phyloP scores from a whole-genome alignment of 352 stramenopile genomes.

The Blastocystis sp. region DNA sequence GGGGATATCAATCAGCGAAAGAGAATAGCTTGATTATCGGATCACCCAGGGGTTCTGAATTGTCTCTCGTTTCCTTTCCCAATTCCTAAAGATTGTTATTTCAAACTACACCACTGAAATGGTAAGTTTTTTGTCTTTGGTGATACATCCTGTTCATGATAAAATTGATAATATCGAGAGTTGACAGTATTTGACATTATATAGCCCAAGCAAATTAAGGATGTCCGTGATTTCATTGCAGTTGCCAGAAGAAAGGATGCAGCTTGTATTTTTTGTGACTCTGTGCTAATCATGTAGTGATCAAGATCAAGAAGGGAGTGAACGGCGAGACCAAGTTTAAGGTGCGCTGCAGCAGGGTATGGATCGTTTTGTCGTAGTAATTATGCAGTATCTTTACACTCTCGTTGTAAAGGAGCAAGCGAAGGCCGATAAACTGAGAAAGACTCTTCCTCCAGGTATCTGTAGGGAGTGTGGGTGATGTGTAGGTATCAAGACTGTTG shows the following conservation, averaged over 20 bases:
- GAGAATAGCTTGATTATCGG: not conserved
- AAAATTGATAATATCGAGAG: not conserved
- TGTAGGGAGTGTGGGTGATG: not conserved
- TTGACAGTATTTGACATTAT: not conserved
- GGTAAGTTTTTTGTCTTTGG: not conserved
- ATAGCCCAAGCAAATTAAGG: slow-evolving; percentile 59
- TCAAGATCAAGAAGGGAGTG: slow-evolving; percentile 60
- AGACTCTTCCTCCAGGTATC: slow-evolving; percentile 55
- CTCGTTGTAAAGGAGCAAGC: slow-evolving; percentile 56
- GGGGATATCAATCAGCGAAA: no score
- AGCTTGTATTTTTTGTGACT: not conserved
- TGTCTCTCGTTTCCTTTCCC: not conserved
- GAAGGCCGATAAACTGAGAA: slow-evolving; percentile 50
- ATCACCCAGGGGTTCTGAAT: slow-evolving; percentile 14
- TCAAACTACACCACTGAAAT: slow-evolving; percentile 43
- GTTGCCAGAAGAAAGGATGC: slow-evolving; percentile 56
- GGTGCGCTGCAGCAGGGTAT: slow-evolving; percentile 58
- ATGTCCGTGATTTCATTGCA: slow-evolving; percentile 44
- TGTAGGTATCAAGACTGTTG: not conserved
- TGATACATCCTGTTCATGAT: not conserved
- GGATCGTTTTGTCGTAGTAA: not conserved
- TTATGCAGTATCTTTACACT: slow-evolving; percentile 56
- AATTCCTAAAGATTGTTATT: slow-evolving; percentile 58
- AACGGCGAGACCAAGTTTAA: slow-evolving; percentile 59
- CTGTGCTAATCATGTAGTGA: slow-evolving; percentile 21